phyloP scores from a whole-genome alignment of 1,284 basidiomycete genomes.

The Cyathus olla region DNA sequence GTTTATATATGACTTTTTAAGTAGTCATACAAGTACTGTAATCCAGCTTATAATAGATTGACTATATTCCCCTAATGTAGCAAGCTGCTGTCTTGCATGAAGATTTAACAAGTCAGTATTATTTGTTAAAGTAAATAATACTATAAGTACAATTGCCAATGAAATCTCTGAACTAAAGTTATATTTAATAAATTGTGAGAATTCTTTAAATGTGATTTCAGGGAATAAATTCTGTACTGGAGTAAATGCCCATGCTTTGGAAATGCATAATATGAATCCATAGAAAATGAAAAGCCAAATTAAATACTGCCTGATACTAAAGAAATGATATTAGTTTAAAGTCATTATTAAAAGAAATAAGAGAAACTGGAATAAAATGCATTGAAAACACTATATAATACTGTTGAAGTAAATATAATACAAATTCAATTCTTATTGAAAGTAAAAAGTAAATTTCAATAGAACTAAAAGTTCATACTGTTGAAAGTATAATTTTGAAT shows the following conservation, averaged over 20 bases:
- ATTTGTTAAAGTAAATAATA: slow-evolving; percentile 19
- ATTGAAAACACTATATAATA: too few relatives aligned
- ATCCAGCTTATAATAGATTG: slow-evolving; percentile 12
- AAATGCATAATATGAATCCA: background rate
- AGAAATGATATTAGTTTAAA: too few relatives aligned
- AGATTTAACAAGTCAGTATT: slow-evolving; percentile 27
- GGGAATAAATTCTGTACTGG: slow-evolving; percentile 13
- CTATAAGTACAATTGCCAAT: slow-evolving; percentile 11
- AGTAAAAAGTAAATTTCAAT: too few relatives aligned
- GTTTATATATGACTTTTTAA: background rate
- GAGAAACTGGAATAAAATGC: too few relatives aligned
- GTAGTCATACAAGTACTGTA: slow-evolving; percentile 8
- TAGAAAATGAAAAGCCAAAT: background rate
- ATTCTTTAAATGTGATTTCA: slow-evolving; percentile 12
- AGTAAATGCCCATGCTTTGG: background rate
- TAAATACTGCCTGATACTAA: too few relatives aligned
- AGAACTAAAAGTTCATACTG: too few relatives aligned
- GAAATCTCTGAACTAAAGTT: slow-evolving; percentile 16
- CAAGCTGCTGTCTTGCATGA: slow-evolving; percentile 15
- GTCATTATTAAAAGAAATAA: too few relatives aligned
- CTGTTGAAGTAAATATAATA: too few relatives aligned
- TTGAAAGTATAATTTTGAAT: too few relatives aligned
- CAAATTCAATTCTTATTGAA: too few relatives aligned
- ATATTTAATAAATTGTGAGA: slow-evolving; percentile 14
- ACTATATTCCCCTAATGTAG: slow-evolving; percentile 1